These are phyloP conservation scores for Acanthamoeba healyi DNA, from an alignment of 208 protist species.

Conservation along the genomic window DNA sequence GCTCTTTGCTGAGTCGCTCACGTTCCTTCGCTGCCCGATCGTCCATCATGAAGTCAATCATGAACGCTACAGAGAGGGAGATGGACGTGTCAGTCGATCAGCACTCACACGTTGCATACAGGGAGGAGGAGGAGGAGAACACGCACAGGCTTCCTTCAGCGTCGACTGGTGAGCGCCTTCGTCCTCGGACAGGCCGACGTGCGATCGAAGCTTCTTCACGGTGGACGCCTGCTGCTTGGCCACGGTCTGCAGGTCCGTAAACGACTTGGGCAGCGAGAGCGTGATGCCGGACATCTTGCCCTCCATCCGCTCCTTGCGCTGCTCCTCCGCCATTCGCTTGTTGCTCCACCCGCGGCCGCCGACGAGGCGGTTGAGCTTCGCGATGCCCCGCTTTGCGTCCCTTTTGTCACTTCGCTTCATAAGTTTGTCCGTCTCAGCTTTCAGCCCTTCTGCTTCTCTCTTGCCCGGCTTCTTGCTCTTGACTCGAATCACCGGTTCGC, in stretches of 20 bases:
- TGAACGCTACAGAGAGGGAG: background rate
- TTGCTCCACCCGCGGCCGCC: background rate
- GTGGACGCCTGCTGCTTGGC: background rate
- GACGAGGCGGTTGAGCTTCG: background rate
- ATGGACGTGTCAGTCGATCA: background rate
- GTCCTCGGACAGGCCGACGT: background rate
- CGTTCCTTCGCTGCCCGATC: background rate
- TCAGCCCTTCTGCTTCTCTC: background rate
- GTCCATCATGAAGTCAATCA: background rate
- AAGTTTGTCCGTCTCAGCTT: background rate
- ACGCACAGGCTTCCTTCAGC: background rate
- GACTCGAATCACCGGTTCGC: too few relatives aligned
- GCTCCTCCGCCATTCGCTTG: background rate
- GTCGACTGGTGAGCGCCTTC: background rate
- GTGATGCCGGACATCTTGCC: constrained; percentile 63
- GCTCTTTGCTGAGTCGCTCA: constrained; percentile 21
- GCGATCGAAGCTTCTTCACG: constrained; percentile 29
- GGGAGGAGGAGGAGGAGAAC: background rate
- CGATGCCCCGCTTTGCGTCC: background rate
- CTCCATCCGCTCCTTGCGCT: background rate
- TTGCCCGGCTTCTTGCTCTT: too few relatives aligned
- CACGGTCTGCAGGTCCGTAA: background rate
- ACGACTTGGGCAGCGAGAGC: background rate
- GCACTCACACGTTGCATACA: too few relatives aligned
- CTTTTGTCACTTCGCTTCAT: background rate